These are phyloP conservation scores for Globisporangium nodosum DNA, from an alignment of 352 stramenopile genomes.

Conservation along the genomic window DNA sequence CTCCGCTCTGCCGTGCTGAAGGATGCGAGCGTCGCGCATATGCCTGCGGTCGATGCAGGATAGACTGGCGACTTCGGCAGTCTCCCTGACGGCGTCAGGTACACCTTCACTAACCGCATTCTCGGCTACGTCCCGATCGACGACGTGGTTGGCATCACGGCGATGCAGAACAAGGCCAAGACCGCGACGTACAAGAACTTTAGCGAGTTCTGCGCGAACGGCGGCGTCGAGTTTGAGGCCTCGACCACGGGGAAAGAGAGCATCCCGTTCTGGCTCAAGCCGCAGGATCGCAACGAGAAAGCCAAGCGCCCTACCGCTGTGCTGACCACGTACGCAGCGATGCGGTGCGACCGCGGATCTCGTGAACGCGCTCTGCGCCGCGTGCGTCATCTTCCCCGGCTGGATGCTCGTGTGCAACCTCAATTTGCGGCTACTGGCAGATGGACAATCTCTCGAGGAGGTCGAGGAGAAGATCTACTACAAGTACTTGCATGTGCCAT, in stretches of 20 bases:
- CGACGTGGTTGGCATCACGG: slow-evolving; percentile 72
- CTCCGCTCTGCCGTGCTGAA: too few species aligned
- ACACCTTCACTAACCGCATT: slow-evolving; percentile 70
- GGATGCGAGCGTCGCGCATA: too few species aligned
- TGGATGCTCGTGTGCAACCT: slow-evolving; percentile 49
- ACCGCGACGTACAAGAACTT: slow-evolving; percentile 49
- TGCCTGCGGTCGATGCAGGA: too few species aligned
- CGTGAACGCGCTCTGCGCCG: slow-evolving; percentile 27
- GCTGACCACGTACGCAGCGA: slow-evolving; percentile 35
- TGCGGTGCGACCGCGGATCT: slow-evolving; percentile 28
- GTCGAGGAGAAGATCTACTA: slow-evolving; percentile 68
- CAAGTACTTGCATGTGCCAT: slow-evolving; percentile 69
- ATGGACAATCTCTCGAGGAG: slow-evolving; percentile 36
- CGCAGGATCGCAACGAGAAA: slow-evolving; percentile 43
- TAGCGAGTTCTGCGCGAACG: slow-evolving; percentile 53
- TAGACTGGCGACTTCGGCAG: slow-evolving; percentile 4
- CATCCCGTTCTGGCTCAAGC: slow-evolving; percentile 62
- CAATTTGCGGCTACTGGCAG: slow-evolving; percentile 47
- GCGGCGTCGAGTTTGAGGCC: slow-evolving; percentile 53
- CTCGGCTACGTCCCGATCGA: slow-evolving; percentile 67
- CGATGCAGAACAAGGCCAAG: slow-evolving; percentile 31
- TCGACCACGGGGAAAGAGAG: slow-evolving; percentile 22
- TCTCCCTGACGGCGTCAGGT: slow-evolving; percentile 53
- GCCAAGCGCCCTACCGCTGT: slow-evolving; percentile 30
- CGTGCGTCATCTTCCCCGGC: slow-evolving; percentile 40